Conservation (phyloP, 257 asterid species). For the Salvia miltiorrhiza region DNA sequence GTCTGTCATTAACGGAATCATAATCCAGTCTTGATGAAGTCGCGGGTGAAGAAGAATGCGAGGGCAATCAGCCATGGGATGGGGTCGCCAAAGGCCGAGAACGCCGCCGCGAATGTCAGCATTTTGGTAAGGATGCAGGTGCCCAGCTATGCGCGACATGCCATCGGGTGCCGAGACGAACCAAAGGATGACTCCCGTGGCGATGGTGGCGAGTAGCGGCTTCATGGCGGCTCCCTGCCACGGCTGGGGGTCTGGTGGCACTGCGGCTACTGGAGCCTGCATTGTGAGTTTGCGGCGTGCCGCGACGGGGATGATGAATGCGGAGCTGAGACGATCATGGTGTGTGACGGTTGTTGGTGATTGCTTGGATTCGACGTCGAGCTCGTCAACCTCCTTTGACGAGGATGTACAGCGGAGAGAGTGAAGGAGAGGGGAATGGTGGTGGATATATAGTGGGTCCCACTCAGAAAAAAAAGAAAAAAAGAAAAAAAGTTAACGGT, state of each 20-base stretch:
- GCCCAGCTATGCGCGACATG: conserved; percentile 68
- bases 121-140: conserved; percentile 77
- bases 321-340: no score
- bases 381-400: no score
- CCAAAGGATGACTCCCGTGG: conserved; percentile 73
- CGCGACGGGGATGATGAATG: no score
- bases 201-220: conserved; percentile 69
- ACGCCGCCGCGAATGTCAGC: conserved; percentile 77
- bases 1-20: no score
- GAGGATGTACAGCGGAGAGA: no score
- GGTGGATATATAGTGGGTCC: no score
- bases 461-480: no score
- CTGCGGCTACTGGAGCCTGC: not conserved
- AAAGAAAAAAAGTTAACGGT: no score
- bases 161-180: conserved; percentile 70
- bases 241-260: conserved; percentile 34
- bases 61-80: conserved; percentile 88
- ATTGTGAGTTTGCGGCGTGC: no score
- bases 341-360: not conserved
- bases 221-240: conserved; percentile 85
- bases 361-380: no score
- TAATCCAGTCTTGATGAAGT: conserved; percentile 86
- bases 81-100: conserved; percentile 88
- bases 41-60: conserved; percentile 88
- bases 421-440: no score